Conservation (phyloP, 768 basidiomycete species). For the Tephrocybe sp. region DNA sequence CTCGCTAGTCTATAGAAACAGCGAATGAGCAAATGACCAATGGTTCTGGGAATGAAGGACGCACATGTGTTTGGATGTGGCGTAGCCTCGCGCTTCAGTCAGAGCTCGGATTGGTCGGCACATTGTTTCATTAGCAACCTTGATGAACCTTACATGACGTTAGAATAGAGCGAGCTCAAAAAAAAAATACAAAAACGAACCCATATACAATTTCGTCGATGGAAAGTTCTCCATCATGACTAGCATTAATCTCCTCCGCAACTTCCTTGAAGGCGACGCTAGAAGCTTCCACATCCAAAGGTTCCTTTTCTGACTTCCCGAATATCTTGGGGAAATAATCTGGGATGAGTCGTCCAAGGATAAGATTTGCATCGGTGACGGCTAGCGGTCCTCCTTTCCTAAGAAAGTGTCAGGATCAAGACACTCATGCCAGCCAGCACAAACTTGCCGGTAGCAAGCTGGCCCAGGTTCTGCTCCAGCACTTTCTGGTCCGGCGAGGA, state of each 20-base stretch:
- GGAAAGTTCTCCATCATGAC: constrained; percentile 54
- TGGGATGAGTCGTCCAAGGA: constrained; percentile 86
- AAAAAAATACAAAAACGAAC: constrained; percentile 35
- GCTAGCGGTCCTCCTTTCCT: constrained; percentile 92
- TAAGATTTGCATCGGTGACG: constrained; percentile 89
- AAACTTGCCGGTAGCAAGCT: constrained; percentile 73
- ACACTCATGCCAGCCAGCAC: not conserved
- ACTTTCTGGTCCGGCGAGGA: constrained; percentile 88
- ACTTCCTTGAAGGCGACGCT: constrained; percentile 65
- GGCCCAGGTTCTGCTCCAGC: constrained; percentile 95
- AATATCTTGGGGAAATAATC: constrained; percentile 96
- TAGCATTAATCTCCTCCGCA: constrained; percentile 68
- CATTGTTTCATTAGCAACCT: constrained; percentile 98
- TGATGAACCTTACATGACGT: constrained; percentile 69
- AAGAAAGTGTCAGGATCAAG: not conserved
- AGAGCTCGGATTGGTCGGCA: constrained; percentile 87
- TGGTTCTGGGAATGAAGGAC: constrained; percentile 4
- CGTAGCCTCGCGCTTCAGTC: constrained; percentile 87
- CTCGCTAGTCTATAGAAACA: constrained; percentile 62
- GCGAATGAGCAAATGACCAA: not conserved
- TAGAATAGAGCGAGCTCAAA: not conserved
- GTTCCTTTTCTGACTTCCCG: constrained; percentile 84
- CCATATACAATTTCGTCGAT: constrained; percentile 90
- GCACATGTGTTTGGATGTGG: constrained; percentile 72
- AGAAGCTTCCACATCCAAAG: constrained; percentile 76